Percentiles rank a stretch among this genome's conserved stretches.
Evolutionary conservation across 371 early-diverging fungal species (phyloP).

Genomic region (Syncephalastrum racemosum): DNA sequence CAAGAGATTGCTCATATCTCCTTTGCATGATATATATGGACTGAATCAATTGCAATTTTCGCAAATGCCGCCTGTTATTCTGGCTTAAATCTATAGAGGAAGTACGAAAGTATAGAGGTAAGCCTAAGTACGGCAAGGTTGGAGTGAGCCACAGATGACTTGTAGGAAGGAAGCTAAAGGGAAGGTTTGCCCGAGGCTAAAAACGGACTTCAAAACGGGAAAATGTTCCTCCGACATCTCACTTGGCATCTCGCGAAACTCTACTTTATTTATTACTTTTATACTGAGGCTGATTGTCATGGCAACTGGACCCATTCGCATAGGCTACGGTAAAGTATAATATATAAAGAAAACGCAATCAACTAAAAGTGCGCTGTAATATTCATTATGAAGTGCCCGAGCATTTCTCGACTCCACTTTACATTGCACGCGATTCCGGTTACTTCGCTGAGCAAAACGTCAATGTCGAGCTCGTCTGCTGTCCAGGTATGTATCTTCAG

Average conservation of each 20-base stretch:
- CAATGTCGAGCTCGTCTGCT: constrained; percentile 65
- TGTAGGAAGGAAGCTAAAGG: too few species aligned
- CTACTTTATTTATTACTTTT: not conserved
- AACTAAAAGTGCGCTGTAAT: not conserved
- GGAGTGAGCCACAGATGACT: too few species aligned
- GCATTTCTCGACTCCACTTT: constrained; percentile 84
- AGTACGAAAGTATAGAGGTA: too few species aligned
- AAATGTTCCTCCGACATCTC: not conserved
- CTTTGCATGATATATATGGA: too few species aligned
- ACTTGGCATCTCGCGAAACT: not conserved
- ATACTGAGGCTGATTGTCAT: not conserved
- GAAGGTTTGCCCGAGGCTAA: too few species aligned
- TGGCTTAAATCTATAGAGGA: too few species aligned
- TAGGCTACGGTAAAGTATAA: constrained; percentile 40
- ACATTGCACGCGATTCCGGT: constrained; percentile 64
- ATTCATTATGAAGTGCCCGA: constrained; percentile 68
- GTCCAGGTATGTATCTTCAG: constrained; percentile 45
- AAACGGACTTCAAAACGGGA: too few species aligned
- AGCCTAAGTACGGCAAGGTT: too few species aligned
- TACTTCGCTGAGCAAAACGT: constrained; percentile 56
- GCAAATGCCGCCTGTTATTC: too few species aligned
- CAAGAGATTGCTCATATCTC: too few species aligned
- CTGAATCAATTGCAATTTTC: too few species aligned
- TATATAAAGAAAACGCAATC: not conserved
- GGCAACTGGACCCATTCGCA: constrained; percentile 27